Base-by-base conservation (phyloP, 2,329 filamentous ascomycete genomes). In the Penicillium sclerotiorum region DNA sequence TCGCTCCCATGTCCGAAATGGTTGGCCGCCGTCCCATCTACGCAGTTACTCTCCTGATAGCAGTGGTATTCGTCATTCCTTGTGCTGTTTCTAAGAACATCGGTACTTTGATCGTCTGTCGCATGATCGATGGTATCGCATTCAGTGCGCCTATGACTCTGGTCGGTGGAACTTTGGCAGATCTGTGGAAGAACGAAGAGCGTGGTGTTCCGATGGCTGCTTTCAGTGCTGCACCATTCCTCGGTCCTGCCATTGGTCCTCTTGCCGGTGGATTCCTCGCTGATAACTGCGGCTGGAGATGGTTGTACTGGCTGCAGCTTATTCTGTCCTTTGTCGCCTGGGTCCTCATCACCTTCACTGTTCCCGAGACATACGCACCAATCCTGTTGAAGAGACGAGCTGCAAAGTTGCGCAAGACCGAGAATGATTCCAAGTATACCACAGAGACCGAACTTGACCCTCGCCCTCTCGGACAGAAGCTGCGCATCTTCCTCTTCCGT, bases 81-180 rank as follows among this genome's bases (percentile, higher is more conserved):
- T 89, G 88, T 56, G 89, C 89, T 1, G 82, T 93, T 0, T 77
- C 89, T 4, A 77, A 86, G 60, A 94, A 93, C 58, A 89, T 92
- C 23, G 80, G 72, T 18, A 94, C 89, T 0, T 79, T 95, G 7
- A 76, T 95, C 5, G 85, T 90, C 21, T 90, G 86, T 65, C 83
- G 90, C 53, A 77, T 85, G 38, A 88, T 95, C 51, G 89, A 90
- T 55, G 90, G 90, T 38, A 89, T 94, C 48, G 88, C 88, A 5
- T 93, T 93, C 66, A 91, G 87, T 9, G 89, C 89, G 0, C 89
- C 90, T 2, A 93, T 95, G 87, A 93, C 89, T 0, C 78, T 94
- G 1, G 89, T 92, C 8, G 90, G 89, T 36, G 90, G 90, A 8
- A 93, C 88, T 0, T 73, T 95, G 5, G 87, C 89, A 9, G 90